phyloP scores from a whole-genome alignment of 495 filamentous ascomycete genomes.

The Cladorrhinum samala region DNA sequence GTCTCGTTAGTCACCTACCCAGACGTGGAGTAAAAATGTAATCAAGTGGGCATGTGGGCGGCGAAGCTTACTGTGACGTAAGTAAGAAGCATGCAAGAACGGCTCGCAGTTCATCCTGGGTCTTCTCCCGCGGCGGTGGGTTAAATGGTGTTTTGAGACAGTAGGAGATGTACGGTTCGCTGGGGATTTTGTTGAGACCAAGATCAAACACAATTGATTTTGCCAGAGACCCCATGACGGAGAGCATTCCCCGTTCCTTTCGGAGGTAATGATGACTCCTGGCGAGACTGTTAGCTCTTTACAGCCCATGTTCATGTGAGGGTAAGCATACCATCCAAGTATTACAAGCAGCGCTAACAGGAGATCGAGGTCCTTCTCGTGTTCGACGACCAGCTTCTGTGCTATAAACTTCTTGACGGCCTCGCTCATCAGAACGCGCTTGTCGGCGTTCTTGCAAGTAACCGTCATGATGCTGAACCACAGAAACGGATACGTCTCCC shows the following conservation, averaged over 20 bases:
- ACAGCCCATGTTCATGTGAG: not conserved
- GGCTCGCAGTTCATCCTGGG: conserved; percentile 48
- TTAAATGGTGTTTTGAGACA: conserved; percentile 8
- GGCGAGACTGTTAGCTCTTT: not conserved
- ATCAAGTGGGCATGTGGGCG: not conserved
- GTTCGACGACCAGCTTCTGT: conserved; percentile 43
- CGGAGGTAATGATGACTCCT: conserved; percentile 15
- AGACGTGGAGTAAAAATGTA: too few species aligned
- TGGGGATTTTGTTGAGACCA: conserved; percentile 45
- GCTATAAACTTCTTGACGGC: conserved; percentile 37
- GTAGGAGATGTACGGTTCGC: conserved; percentile 20
- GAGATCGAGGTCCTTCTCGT: conserved; percentile 48
- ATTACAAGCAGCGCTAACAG: conserved; percentile 49
- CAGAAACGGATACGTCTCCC: conserved; percentile 42
- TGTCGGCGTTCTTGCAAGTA: conserved; percentile 17
- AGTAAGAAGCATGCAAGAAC: conserved; percentile 49
- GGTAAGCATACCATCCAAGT: conserved; percentile 37
- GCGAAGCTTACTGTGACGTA: conserved; percentile 40
- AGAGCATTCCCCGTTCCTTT: conserved; percentile 32
- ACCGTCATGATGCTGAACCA: conserved; percentile 50
- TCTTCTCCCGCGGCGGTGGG: conserved; percentile 27
- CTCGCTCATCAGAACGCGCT: conserved; percentile 21
- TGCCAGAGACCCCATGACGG: conserved; percentile 43
- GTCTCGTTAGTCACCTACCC: too few species aligned
- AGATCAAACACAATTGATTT: conserved; percentile 49